phyloP scores from a whole-genome alignment of 1,139 yeast species.

The Kodamaea suecica region DNA sequence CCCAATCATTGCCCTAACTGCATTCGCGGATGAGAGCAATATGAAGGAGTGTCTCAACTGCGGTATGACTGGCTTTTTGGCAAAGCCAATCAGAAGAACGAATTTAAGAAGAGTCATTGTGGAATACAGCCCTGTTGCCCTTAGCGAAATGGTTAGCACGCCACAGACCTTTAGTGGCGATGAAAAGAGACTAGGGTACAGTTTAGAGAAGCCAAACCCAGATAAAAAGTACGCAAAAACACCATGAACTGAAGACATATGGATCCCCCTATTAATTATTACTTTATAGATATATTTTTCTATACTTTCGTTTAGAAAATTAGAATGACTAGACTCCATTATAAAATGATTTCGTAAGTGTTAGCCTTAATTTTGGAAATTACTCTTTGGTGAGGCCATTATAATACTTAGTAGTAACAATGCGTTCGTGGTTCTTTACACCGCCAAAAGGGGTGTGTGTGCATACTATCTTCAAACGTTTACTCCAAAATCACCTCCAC shows the following conservation, averaged over 20 bases:
- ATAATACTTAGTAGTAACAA: too few relatives aligned
- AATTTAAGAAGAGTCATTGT: slow-evolving; percentile 54
- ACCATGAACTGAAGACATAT: not conserved
- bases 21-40: slow-evolving; percentile 87
- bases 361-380: too few relatives aligned
- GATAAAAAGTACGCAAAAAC: not conserved
- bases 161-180: slow-evolving; percentile 20
- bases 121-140: slow-evolving; percentile 39
- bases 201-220: slow-evolving; percentile 3
- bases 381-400: too few relatives aligned
- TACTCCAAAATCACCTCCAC: too few relatives aligned
- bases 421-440: too few relatives aligned
- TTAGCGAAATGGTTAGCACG: slow-evolving; percentile 28
- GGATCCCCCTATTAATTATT: not conserved
- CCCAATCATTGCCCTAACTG: slow-evolving; percentile 92
- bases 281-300: not conserved
- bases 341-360: too few relatives aligned
- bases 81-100: slow-evolving; percentile 80
- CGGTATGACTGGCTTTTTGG: slow-evolving; percentile 86
- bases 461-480: too few relatives aligned
- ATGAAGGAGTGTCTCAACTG: slow-evolving; percentile 71
- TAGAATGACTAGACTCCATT: too few relatives aligned
- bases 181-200: slow-evolving; percentile 15
- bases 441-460: too few relatives aligned
- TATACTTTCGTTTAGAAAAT: not conserved